Base-by-base conservation (phyloP, 495 filamentous ascomycete genomes). In the Hypoxylon subgilvum region DNA sequence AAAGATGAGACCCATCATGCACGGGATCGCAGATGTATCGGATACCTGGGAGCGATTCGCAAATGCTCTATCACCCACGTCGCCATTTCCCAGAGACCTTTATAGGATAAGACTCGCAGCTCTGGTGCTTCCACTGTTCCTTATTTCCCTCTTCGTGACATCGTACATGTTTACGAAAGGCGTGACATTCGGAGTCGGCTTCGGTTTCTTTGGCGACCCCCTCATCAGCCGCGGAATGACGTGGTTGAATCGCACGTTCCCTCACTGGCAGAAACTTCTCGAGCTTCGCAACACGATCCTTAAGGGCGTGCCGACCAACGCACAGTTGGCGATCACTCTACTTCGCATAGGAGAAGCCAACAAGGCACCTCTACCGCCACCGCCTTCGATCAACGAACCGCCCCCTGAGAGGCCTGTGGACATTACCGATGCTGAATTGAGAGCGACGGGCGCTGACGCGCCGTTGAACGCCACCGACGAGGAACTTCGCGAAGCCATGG, bases 321-420 rank as follows among this genome's bases (percentile, higher is more conserved):
- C 90, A 13, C 91, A 95, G 61, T 78, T 96, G 10, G 89, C 91
- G 0, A 71, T 96, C 38, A 96, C 91, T 3, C 81, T 96, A 9
- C 86, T 96, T 19, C 88, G 92, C 30, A 85, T 92, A 47, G 90
- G 91, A 44, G 91, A 95, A 74, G 86, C 84, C 14, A 93, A 92
- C 71, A 85, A 88, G 46, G 83, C 89, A 0, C 91, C 91, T 0
- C 71, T 96, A 0, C 89, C 90, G 2, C 89, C 91, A n/a, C 88
- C 90, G 0, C 89, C 91, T 4, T 74, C 72, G 2, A 76, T 80
- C n/a, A 61, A 63, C 9, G 67, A 78, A 12, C 76, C 82, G 5
- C 84, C 86, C 0, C 80, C 86, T 7, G 66, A 79, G 21, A 62
- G 77, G 40, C 76, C 84, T 8, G 72, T 72, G 9, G 61, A 74